Conservation (phyloP, 176 grass and related monocot species). For the Triticum monococcum region DNA sequence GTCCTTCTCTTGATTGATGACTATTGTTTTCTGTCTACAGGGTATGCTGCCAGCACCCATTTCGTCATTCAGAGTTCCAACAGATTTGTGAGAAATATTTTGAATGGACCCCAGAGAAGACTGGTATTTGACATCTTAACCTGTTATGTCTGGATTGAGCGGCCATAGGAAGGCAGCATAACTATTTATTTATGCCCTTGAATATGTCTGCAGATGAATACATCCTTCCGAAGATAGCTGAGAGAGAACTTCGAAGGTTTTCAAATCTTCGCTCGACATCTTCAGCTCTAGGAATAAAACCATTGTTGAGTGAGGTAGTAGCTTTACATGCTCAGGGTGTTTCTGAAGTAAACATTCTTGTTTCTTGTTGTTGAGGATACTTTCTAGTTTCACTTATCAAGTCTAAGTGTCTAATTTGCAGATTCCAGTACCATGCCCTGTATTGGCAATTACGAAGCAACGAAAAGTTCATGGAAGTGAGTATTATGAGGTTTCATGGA, state of each 20-base stretch:
- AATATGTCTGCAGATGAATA: slow-evolving; percentile 65
- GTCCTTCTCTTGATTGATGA: not conserved
- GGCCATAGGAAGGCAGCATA: not conserved
- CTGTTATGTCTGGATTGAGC: slow-evolving; percentile 10
- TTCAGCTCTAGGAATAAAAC: slow-evolving; percentile 50
- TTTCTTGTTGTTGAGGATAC: too few species aligned
- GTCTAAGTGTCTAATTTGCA: slow-evolving; percentile 38
- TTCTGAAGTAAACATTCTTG: not conserved
- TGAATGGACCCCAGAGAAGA: slow-evolving; percentile 78
- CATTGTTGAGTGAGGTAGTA: slow-evolving; percentile 43
- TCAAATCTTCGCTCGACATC: slow-evolving; percentile 57
- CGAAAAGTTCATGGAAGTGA: slow-evolving; percentile 78
- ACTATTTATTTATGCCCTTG: slow-evolving; percentile 23
- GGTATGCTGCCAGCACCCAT: slow-evolving; percentile 53
- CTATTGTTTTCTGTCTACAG: slow-evolving; percentile 41
- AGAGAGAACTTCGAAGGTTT: slow-evolving; percentile 93
- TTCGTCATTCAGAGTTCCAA: slow-evolving; percentile 64
- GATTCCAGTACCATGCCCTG: slow-evolving; percentile 84
- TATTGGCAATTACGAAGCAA: slow-evolving; percentile 62
- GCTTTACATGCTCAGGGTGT: slow-evolving; percentile 1
- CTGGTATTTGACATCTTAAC: slow-evolving; percentile 49
- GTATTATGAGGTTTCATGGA: slow-evolving; percentile 88
- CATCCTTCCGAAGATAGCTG: slow-evolving; percentile 93
- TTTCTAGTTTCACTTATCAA: slow-evolving; percentile 15
- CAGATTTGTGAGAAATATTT: slow-evolving; percentile 72